Evolutionary conservation across 805 yeast genomes (phyloP).

Genomic region (Starmerella gropengiesseri): DNA sequence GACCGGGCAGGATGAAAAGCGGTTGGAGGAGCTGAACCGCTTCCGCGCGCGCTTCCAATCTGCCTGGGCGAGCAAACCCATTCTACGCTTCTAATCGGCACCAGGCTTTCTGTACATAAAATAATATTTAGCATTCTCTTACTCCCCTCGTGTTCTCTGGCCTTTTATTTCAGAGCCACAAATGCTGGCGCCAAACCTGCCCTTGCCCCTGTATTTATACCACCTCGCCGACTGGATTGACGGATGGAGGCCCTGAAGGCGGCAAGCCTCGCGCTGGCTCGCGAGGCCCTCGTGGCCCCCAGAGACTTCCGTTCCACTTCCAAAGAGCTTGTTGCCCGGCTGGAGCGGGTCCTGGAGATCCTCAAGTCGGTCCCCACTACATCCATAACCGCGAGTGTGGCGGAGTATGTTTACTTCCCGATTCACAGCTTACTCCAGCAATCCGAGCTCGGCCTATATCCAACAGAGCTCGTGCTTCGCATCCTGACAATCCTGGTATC

Average conservation of each 20-base stretch:
- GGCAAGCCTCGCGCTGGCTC: slow-evolving; percentile 18
- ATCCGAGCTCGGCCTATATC: slow-evolving; percentile 36
- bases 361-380: neutral
- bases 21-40: slow-evolving; percentile 23
- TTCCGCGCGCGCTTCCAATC: slow-evolving; percentile 22
- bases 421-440: slow-evolving; percentile 43
- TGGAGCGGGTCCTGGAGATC: slow-evolving; percentile 2
- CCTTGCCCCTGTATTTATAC: no score
- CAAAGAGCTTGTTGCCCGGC: neutral
- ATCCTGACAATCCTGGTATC: slow-evolving; percentile 37
- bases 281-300: slow-evolving; percentile 20
- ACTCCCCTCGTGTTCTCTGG: no score
- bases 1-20: slow-evolving; percentile 25
- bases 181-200: no score
- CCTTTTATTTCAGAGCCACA: no score
- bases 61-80: slow-evolving; percentile 17
- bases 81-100: slow-evolving; percentile 12
- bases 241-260: slow-evolving; percentile 17
- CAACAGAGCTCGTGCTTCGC: slow-evolving; percentile 37
- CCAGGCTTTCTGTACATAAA: slow-evolving; percentile 6
- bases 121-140: no score
- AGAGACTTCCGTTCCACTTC: slow-evolving; percentile 9
- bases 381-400: slow-evolving; percentile 27
- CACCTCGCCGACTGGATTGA: no score
- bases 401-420: slow-evolving; percentile 56